These are phyloP conservation scores for Wickerhamomyces bovis DNA, from an alignment of 805 yeast species.

Conservation along the genomic window DNA sequence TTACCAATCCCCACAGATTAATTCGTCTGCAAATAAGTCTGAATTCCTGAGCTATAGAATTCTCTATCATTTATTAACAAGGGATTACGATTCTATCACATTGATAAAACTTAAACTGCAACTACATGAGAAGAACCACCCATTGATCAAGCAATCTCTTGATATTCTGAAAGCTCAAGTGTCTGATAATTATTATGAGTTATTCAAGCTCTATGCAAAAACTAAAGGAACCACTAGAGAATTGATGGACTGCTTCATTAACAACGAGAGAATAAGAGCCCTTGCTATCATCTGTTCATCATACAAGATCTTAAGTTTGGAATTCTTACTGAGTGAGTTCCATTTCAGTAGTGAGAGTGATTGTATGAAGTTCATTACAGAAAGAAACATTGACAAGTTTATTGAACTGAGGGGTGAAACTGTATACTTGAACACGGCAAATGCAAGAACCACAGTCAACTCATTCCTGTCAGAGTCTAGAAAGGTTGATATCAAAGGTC, in stretches of 20 bases:
- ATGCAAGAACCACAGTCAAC: conserved; percentile 32
- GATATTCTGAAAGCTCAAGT: conserved; percentile 26
- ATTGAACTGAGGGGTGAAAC: conserved; percentile 28
- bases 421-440: conserved; percentile 28
- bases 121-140: conserved; percentile 18
- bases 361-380: conserved; percentile 36
- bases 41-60: conserved; percentile 74
- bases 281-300: conserved; percentile 50
- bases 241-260: conserved; percentile 48
- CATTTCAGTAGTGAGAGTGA: conserved; percentile 35
- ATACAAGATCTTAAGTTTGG: conserved; percentile 42
- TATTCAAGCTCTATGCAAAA: conserved; percentile 38
- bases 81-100: conserved; percentile 37
- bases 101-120: conserved; percentile 39
- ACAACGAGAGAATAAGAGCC: conserved; percentile 52
- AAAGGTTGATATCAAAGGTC: conserved; percentile 88
- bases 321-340: conserved; percentile 33
- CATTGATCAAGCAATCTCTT: conserved; percentile 21
- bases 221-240: conserved; percentile 38
- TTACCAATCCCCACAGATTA: conserved; percentile 40
- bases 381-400: conserved; percentile 31
- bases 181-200: conserved; percentile 44
- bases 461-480: conserved; percentile 34
- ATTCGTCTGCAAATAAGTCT: conserved; percentile 33
- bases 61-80: conserved; percentile 69